These are phyloP conservation scores for Rhodamnia rubescens DNA, from an alignment of 345 rosid genomes.

Conservation along the genomic window DNA sequence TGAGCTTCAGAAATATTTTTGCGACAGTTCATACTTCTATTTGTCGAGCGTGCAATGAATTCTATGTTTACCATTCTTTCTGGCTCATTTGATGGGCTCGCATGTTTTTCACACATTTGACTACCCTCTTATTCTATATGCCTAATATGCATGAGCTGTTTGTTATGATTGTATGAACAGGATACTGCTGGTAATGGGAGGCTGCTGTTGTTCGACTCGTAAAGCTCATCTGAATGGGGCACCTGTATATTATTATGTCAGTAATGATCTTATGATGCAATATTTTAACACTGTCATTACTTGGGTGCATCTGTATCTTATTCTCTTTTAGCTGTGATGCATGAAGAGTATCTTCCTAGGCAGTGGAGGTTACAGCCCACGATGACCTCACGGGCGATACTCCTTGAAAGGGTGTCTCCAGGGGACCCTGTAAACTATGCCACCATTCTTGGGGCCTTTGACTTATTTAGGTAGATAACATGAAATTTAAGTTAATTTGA, in stretches of 20 bases:
- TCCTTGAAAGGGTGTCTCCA: neutral
- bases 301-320: neutral
- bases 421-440: neutral
- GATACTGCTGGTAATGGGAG: conserved; percentile 58
- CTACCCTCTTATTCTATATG: neutral
- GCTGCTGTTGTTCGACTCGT: conserved; percentile 79
- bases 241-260: conserved; percentile 73
- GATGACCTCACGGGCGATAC: neutral
- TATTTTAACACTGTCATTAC: neutral
- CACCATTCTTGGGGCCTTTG: neutral
- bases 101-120: neutral
- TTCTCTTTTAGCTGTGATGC: neutral
- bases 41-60: neutral
- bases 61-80: neutral
- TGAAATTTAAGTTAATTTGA: neutral
- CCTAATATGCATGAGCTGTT: conserved; percentile 8
- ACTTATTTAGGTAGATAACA: neutral
- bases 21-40: neutral
- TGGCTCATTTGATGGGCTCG: neutral
- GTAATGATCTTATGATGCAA: conserved; percentile 7
- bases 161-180: conserved; percentile 10
- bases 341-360: neutral
- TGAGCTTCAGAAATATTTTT: neutral
- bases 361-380: neutral
- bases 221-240: conserved; percentile 70